A percentile compares a stretch with the other conserved stretches of the same genome.
Evolutionary conservation across 169 alveolate genomes (phyloP).

Genomic region (Blepharisma undulans): DNA sequence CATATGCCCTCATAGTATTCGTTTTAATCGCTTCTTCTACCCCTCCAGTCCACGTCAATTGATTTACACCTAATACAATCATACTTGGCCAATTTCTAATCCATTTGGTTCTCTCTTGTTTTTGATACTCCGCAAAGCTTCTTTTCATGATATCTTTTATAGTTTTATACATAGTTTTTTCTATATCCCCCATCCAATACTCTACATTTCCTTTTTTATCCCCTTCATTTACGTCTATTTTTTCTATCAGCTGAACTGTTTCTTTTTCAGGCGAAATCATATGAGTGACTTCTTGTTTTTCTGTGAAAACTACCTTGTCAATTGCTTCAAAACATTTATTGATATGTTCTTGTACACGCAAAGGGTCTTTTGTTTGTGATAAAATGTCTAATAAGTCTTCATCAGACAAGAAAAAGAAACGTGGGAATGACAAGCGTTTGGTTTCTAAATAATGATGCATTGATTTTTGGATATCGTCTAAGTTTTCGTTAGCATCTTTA

Average conservation of each 20-base stretch:
- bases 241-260: slow-evolving; percentile 60
- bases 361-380: slow-evolving; percentile 86
- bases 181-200: slow-evolving; percentile 84
- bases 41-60: slow-evolving; percentile 85
- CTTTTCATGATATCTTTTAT: slow-evolving; percentile 66
- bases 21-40: slow-evolving; percentile 74
- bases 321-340: slow-evolving; percentile 88
- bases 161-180: slow-evolving; percentile 76
- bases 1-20: neutral
- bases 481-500: slow-evolving; percentile 66
- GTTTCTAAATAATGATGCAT: slow-evolving; percentile 83
- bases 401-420: slow-evolving; percentile 88
- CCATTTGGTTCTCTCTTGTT: slow-evolving; percentile 33
- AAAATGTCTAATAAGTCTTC: slow-evolving; percentile 87
- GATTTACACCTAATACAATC: slow-evolving; percentile 73
- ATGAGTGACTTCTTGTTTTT: slow-evolving; percentile 74
- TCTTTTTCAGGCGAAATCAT: slow-evolving; percentile 91
- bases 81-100: slow-evolving; percentile 79
- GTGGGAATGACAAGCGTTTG: slow-evolving; percentile 84
- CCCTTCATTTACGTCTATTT: slow-evolving; percentile 76
- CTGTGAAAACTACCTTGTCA: slow-evolving; percentile 71
- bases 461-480: slow-evolving; percentile 80
- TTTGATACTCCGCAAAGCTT: slow-evolving; percentile 63
- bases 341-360: slow-evolving; percentile 81
- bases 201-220: slow-evolving; percentile 87